These are phyloP conservation scores for Magnolia changhungtana DNA, from an alignment of 164 flowering plant genomes.

Conservation along the genomic window DNA sequence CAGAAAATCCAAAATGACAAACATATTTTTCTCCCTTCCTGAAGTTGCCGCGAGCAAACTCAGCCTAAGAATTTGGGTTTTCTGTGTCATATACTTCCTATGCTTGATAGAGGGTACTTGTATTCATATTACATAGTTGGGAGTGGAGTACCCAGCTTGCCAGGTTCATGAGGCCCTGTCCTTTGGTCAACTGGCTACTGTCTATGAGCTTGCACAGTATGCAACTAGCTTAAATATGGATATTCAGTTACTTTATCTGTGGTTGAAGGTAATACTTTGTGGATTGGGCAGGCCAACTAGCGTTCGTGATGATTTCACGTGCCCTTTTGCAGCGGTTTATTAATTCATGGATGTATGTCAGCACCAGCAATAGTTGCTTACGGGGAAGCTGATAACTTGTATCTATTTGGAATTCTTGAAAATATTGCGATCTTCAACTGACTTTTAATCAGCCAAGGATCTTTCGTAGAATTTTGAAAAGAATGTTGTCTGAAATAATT, in stretches of 20 bases:
- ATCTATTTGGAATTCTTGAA: not conserved
- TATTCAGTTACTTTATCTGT: not conserved
- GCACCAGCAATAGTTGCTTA: not conserved
- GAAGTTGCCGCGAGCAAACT: too few relatives aligned
- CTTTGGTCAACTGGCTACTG: too few relatives aligned
- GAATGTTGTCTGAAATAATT: not conserved
- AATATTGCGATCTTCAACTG: not conserved
- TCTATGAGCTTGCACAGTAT: too few relatives aligned
- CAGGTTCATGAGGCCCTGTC: too few relatives aligned
- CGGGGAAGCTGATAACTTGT: not conserved
- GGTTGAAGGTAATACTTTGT: not conserved
- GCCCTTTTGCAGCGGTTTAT: not conserved
- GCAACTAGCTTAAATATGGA: too few relatives aligned
- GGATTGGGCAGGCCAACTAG: not conserved
- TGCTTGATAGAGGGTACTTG: too few relatives aligned
- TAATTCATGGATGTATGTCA: not conserved
- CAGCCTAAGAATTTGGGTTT: too few relatives aligned
- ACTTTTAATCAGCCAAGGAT: not conserved
- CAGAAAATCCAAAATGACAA: too few relatives aligned
- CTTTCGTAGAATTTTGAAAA: not conserved
- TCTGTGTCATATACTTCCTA: too few relatives aligned
- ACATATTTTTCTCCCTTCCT: too few relatives aligned
- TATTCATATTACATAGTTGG: too few relatives aligned
- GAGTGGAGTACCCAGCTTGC: too few relatives aligned
- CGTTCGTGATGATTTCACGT: not conserved